Conservation (phyloP, 2,329 filamentous ascomycete genomes). For the Drechslera avenae region DNA sequence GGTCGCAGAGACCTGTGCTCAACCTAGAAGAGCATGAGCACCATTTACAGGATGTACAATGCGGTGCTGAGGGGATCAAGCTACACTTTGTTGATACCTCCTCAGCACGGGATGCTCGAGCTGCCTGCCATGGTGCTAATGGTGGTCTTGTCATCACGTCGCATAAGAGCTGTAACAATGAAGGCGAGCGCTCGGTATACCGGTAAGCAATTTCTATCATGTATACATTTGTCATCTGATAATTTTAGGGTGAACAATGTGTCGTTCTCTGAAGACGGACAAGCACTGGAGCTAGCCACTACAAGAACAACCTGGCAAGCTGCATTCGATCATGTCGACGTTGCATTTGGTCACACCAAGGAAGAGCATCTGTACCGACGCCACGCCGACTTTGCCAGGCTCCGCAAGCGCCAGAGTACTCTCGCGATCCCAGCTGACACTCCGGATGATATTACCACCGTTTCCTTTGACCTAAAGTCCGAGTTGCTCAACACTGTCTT, state of each 20-base stretch:
- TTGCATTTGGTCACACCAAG: slow-evolving; percentile 41
- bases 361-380: slow-evolving; percentile 39
- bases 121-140: slow-evolving; percentile 28
- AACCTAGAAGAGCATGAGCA: slow-evolving; percentile 47
- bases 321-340: slow-evolving; percentile 37
- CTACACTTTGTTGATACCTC: slow-evolving; percentile 36
- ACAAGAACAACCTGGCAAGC: slow-evolving; percentile 34
- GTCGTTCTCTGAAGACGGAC: slow-evolving; percentile 28
- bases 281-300: slow-evolving; percentile 32
- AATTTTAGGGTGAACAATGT: slow-evolving; percentile 29
- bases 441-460: slow-evolving; percentile 25
- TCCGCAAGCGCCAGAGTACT: slow-evolving; percentile 24
- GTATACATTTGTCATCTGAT: not conserved
- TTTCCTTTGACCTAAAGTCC: slow-evolving; percentile 29
- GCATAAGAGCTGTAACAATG: slow-evolving; percentile 44
- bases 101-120: slow-evolving; percentile 33
- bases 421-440: slow-evolving; percentile 29
- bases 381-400: slow-evolving; percentile 33
- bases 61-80: slow-evolving; percentile 30
- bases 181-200: slow-evolving; percentile 45
- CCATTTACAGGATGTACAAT: slow-evolving; percentile 38
- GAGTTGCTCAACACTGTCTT: slow-evolving; percentile 35
- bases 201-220: slow-evolving; percentile 23
- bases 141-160: slow-evolving; percentile 47
- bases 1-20: slow-evolving; percentile 40